These are phyloP conservation scores for Tricholoma saponaceum DNA, from an alignment of 768 basidiomycete species.

Conservation along the genomic window DNA sequence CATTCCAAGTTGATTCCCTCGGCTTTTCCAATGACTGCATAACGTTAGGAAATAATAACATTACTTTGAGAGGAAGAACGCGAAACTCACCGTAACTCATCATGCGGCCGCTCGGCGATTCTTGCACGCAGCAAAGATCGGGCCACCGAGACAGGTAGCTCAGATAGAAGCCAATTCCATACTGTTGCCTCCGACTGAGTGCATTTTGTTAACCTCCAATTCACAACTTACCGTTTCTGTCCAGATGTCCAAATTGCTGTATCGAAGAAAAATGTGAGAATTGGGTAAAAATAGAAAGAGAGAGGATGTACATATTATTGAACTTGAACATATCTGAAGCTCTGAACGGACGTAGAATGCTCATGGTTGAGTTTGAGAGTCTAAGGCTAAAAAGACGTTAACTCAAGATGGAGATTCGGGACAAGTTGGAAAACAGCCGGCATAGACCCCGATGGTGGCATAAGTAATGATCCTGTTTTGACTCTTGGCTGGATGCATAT, in stretches of 20 bases:
- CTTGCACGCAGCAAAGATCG: slow-evolving; percentile 81
- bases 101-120: slow-evolving; percentile 75
- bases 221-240: slow-evolving; percentile 83
- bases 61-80: background rate
- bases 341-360: slow-evolving; percentile 79
- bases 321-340: slow-evolving; percentile 90
- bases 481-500: too few relatives aligned
- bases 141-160: slow-evolving; percentile 90
- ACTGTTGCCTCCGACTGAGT: slow-evolving; percentile 40
- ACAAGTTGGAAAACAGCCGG: background rate
- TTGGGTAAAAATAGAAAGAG: background rate
- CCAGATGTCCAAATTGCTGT: slow-evolving; percentile 92
- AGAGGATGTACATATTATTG: slow-evolving; percentile 72
- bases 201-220: background rate
- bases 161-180: slow-evolving; percentile 85
- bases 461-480: too few relatives aligned
- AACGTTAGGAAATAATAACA: background rate
- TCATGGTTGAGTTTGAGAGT: slow-evolving; percentile 52
- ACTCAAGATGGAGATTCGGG: background rate
- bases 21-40: slow-evolving; percentile 87
- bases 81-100: slow-evolving; percentile 87
- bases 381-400: background rate
- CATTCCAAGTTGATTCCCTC: slow-evolving; percentile 74
- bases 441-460: too few relatives aligned
- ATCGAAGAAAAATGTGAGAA: slow-evolving; percentile 6